Percentiles rank a stretch among this genome's conserved stretches.
Evolutionary conservation across 768 basidiomycete species (phyloP).

Genomic region (Naganishia friedmannii): DNA sequence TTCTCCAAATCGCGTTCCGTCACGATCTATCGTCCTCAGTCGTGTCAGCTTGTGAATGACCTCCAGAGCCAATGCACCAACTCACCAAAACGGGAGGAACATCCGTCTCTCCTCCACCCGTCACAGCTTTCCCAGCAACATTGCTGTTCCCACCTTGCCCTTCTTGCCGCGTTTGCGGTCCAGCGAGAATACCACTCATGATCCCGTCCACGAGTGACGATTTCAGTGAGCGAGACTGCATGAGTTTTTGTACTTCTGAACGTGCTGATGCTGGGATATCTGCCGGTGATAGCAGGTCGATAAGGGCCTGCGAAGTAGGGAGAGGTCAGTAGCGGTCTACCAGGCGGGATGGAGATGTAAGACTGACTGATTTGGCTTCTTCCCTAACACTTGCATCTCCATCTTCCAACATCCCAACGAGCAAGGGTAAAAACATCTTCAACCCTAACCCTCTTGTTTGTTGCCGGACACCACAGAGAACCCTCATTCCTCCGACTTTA

Average conservation of each 20-base stretch:
- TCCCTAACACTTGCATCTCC: slow-evolving; percentile 85
- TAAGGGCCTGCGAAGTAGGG: slow-evolving; percentile 57
- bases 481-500: slow-evolving; percentile 46
- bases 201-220: slow-evolving; percentile 65
- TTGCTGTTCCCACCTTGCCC: neutral
- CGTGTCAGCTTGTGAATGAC: neutral
- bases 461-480: slow-evolving; percentile 32
- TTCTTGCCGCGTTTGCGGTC: slow-evolving; percentile 1
- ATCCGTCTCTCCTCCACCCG: slow-evolving; percentile 7
- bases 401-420: slow-evolving; percentile 86
- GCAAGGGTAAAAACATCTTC: slow-evolving; percentile 66
- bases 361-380: slow-evolving; percentile 60
- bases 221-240: slow-evolving; percentile 71
- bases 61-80: neutral
- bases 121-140: slow-evolving; percentile 25
- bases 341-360: neutral
- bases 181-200: slow-evolving; percentile 19
- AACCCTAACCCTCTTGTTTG: slow-evolving; percentile 27
- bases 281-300: slow-evolving; percentile 80
- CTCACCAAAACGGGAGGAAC: slow-evolving; percentile 38
- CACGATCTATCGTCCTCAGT: slow-evolving; percentile 60
- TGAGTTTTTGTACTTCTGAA: slow-evolving; percentile 87
- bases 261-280: slow-evolving; percentile 80
- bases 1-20: slow-evolving; percentile 78
- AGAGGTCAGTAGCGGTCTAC: neutral